Evolutionary conservation across 768 basidiomycete species (phyloP), one percentile per base, ranked within the genome.

Genomic region (Termitomyces sp.): DNA sequence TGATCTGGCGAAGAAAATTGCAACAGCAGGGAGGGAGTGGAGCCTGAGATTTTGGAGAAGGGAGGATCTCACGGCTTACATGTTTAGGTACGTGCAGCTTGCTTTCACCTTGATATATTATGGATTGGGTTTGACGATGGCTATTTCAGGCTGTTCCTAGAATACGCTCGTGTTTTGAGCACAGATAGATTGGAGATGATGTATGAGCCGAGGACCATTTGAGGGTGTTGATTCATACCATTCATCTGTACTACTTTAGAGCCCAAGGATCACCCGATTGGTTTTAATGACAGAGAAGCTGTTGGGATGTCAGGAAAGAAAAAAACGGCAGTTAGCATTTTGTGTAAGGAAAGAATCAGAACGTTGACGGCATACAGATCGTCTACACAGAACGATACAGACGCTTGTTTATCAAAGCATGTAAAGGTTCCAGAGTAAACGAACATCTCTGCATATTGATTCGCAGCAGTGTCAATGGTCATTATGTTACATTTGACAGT

Each of bases 31-130:
- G 0, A 73, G 78, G 41, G 70, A 76, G 27, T 88, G 87, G 87
- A 85, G 81, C 58, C 66, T 72, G 59, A 69, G 59, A 2, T 84
- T 76, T 68, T 89, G 85, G 86, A 74, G 86, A 45, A 74, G 68
- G 57, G 82, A 86, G 63, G 87, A 88, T 64, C 67, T 86, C 70
- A 73, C 73, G 4, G 81, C 84, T 3, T 87, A 87, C 64, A 69
- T 78, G 53, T 86, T 81, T 65, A 72, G 85, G 84, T 85, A 27
- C 55, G 12, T 41, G 20, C 18, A n/a, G 31, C 11, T 47, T 27
- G 45, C 1, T 47, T 47, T 27, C 24, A 16, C 13, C 7, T 47
- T 1, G 22, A 20, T 27, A 11, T 6, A 41, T 3, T 11, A 45
- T 24, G 16, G 13, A 16, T 49, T 1, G 15, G 11, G 12, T 30